Conservation (phyloP, 768 basidiomycete species). For the Psilocybe sp. region DNA sequence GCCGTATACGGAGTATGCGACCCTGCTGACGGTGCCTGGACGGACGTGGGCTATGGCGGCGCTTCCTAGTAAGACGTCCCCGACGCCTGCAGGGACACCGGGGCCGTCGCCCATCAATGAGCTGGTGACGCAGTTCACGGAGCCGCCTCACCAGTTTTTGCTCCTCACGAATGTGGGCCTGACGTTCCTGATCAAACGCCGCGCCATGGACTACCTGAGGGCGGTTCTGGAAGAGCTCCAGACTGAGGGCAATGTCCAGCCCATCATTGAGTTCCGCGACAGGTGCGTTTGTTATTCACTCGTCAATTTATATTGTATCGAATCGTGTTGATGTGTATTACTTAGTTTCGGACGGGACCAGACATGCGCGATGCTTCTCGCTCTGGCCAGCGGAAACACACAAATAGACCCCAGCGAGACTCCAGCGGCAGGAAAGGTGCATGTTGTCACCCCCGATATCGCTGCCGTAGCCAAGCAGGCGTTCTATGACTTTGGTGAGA, state of each 20-base stretch:
- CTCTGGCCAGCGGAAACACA: constrained; percentile 81
- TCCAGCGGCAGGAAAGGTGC: constrained; percentile 42
- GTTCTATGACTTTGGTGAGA: constrained; percentile 83
- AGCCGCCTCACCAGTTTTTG: constrained; percentile 76
- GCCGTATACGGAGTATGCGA: constrained; percentile 75
- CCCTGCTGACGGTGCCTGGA: constrained; percentile 75
- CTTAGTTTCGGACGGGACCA: constrained; percentile 87
- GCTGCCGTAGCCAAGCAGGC: constrained; percentile 76
- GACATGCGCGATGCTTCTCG: constrained; percentile 88
- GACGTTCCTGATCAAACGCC: constrained; percentile 74
- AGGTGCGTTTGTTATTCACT: constrained; percentile 40
- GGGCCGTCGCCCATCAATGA: constrained; percentile 69
- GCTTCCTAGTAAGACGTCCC: constrained; percentile 32
- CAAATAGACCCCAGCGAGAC: constrained; percentile 64
- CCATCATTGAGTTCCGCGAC: constrained; percentile 81
- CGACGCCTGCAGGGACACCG: constrained; percentile 38
- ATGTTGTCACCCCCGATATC: constrained; percentile 57
- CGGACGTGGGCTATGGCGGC: constrained; percentile 81
- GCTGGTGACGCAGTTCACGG: constrained; percentile 77
- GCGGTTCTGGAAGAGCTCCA: constrained; percentile 82
- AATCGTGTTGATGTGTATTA: constrained; percentile 1
- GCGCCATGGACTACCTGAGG: constrained; percentile 82
- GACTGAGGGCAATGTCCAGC: constrained; percentile 68
- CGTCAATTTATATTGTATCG: constrained; percentile 1
- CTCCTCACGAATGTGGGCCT: constrained; percentile 86